Evolutionary conservation across 2,329 filamentous ascomycete genomes (phyloP).

Genomic region (Dothistroma septosporum): DNA sequence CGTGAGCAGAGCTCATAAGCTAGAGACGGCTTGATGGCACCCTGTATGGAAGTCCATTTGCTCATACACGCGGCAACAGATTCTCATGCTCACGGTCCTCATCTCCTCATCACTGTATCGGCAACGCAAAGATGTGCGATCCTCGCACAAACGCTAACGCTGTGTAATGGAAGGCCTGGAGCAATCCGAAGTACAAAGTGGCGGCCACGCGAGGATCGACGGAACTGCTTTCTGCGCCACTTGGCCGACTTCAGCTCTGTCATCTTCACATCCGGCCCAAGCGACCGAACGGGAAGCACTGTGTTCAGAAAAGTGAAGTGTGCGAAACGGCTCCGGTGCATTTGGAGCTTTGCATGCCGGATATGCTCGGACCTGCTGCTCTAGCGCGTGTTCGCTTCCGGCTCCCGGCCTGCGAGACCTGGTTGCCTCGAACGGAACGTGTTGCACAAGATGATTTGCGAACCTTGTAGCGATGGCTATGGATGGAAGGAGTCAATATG

Average conservation of each 20-base stretch:
- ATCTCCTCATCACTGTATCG: background rate
- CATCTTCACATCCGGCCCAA: background rate
- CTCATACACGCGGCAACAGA: background rate
- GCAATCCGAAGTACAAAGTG: constrained; percentile 3
- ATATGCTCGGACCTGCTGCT: background rate
- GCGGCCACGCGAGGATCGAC: constrained; percentile 8
- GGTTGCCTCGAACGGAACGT: background rate
- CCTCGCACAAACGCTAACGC: background rate
- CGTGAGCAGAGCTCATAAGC: background rate
- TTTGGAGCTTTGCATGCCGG: background rate
- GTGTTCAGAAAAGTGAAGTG: background rate
- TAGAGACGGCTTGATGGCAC: background rate
- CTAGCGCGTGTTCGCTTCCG: background rate
- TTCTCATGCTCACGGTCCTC: background rate
- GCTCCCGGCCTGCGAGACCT: background rate
- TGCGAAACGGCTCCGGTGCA: background rate
- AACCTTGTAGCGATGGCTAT: background rate
- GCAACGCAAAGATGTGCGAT: background rate
- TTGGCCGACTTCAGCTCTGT: background rate
- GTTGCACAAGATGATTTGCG: background rate
- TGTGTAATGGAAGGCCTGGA: constrained; percentile 6
- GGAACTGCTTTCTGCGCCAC: background rate
- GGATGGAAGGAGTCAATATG: background rate
- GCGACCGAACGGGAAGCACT: background rate
- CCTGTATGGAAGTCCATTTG: background rate